phyloP scores from a whole-genome alignment of 331 rosid species.

The Ulmus americana region DNA sequence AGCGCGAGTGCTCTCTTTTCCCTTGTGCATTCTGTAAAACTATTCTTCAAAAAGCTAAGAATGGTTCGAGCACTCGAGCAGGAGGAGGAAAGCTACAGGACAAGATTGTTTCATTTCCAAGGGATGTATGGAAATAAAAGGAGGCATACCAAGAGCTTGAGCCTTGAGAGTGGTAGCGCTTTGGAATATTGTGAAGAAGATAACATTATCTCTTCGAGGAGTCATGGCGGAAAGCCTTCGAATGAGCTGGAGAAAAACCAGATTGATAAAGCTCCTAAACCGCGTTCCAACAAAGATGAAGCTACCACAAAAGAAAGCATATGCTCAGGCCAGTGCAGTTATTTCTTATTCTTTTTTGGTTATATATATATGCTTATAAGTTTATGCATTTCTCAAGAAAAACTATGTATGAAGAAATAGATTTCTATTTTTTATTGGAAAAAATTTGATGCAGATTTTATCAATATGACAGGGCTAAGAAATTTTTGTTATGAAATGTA shows the following conservation, averaged over 20 bases:
- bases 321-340: background rate
- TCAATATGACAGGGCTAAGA: too few relatives aligned
- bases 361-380: background rate
- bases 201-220: conserved; percentile 27
- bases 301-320: conserved; percentile 43
- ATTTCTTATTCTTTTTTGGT: background rate
- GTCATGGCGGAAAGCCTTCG: conserved; percentile 32
- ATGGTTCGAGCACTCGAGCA: conserved; percentile 59
- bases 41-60: conserved; percentile 24
- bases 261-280: conserved; percentile 23
- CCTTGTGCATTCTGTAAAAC: conserved; percentile 24
- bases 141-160: conserved; percentile 61
- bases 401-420: background rate
- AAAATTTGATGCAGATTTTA: too few relatives aligned
- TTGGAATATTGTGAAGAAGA: conserved; percentile 29
- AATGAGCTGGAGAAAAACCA: conserved; percentile 7
- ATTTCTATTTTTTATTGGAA: too few relatives aligned
- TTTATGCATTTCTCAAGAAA: background rate
- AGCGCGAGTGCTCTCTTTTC: conserved; percentile 36
- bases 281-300: conserved; percentile 43
- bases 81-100: conserved; percentile 44
- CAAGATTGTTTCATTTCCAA: conserved; percentile 50
- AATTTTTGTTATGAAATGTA: background rate
- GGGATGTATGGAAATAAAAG: conserved; percentile 49
- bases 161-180: conserved; percentile 39